These are phyloP conservation scores for Cyberlindnera maclurae DNA, from an alignment of 805 yeast genomes.

Conservation along the genomic window DNA sequence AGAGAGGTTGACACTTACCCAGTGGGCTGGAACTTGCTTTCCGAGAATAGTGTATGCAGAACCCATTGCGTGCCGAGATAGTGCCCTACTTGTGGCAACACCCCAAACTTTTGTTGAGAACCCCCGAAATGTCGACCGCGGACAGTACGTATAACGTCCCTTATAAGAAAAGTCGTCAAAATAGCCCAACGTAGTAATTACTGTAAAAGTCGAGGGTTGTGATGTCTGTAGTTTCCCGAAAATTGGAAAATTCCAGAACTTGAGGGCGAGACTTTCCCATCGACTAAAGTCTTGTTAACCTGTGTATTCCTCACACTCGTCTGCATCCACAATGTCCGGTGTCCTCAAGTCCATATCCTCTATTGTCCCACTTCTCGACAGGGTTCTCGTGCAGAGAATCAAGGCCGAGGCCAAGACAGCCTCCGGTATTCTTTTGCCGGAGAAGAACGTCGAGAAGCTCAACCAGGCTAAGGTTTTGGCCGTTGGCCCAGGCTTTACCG, in stretches of 20 bases:
- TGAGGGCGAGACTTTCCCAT: too few relatives aligned
- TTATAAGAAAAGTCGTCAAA: not conserved
- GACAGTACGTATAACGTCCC: too few relatives aligned
- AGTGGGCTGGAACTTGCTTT: conserved; percentile 24
- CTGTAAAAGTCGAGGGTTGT: not conserved
- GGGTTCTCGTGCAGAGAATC: conserved; percentile 91
- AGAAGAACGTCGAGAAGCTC: conserved; percentile 90
- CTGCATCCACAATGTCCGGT: conserved; percentile 34
- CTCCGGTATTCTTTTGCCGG: conserved; percentile 90
- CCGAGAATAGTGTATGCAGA: conserved; percentile 24
- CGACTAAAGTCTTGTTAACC: too few relatives aligned
- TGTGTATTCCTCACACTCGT: not conserved
- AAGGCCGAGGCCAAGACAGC: conserved; percentile 90
- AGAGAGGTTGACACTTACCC: conserved; percentile 13
- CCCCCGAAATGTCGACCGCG: too few relatives aligned
- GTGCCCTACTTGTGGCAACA: too few relatives aligned
- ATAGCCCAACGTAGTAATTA: not conserved
- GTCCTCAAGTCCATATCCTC: conserved; percentile 77
- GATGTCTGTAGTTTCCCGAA: too few relatives aligned
- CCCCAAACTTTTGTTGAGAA: not conserved
- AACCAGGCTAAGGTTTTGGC: conserved; percentile 90
- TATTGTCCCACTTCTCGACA: conserved; percentile 88
- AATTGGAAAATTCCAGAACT: conserved; percentile 6
- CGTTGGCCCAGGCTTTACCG: conserved; percentile 88
- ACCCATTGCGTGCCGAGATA: conserved; percentile 16